Percentiles rank a stretch among this genome's conserved stretches.
These are phyloP conservation scores for Rhytidhysteron rufulum DNA, from an alignment of 2,329 filamentous ascomycete species.

Conservation along the genomic window DNA sequence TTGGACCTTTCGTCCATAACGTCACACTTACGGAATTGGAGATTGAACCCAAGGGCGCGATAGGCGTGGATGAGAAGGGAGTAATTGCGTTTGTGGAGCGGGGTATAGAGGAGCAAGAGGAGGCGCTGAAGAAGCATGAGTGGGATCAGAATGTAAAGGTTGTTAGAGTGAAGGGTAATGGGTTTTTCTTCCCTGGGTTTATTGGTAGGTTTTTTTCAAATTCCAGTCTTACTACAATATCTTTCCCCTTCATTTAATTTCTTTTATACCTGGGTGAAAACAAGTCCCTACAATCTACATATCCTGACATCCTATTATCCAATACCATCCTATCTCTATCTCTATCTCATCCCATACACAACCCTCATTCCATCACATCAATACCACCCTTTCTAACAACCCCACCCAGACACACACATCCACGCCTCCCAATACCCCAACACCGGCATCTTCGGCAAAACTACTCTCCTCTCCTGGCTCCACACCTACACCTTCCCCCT, in stretches of 20 bases:
- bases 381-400: constrained; percentile 13
- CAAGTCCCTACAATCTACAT: too few species aligned
- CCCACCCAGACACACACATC: constrained; percentile 77
- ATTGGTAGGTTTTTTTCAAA: constrained; percentile 51
- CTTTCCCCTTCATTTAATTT: neutral
- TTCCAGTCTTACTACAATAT: neutral
- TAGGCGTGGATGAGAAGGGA: constrained; percentile 51
- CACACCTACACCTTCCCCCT: constrained; percentile 93
- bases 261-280: neutral
- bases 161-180: constrained; percentile 40
- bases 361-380: neutral
- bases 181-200: constrained; percentile 83
- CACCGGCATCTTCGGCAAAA: constrained; percentile 86
- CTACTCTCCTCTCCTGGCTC: constrained; percentile 90
- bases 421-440: constrained; percentile 96
- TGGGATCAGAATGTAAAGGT: constrained; percentile 41
- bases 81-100: constrained; percentile 48
- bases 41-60: constrained; percentile 43
- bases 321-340: neutral
- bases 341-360: neutral
- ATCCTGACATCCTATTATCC: too few species aligned
- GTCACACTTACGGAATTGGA: constrained; percentile 47
- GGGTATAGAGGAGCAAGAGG: constrained; percentile 21
- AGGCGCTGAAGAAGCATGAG: constrained; percentile 19
- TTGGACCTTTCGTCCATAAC: constrained; percentile 61